phyloP scores from a whole-genome alignment of 139 green algal genomes.

The Dunaliella primolecta region DNA sequence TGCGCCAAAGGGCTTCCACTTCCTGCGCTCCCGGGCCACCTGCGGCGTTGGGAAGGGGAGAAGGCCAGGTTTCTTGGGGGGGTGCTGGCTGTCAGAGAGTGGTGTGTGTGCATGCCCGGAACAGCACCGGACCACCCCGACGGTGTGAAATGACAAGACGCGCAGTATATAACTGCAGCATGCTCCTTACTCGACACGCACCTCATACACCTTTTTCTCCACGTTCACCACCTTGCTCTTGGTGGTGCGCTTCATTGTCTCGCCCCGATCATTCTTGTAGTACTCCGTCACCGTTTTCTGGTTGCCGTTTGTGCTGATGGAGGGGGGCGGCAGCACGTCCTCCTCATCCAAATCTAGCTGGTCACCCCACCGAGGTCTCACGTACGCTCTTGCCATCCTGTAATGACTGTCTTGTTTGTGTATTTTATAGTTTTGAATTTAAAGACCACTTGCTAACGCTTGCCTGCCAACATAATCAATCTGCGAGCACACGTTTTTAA shows the following conservation, averaged over 20 bases:
- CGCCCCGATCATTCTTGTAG: constrained; percentile 86
- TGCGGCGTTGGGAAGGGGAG: no score
- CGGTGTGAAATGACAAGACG: no score
- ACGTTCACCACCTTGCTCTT: constrained; percentile 84
- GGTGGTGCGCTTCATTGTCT: constrained; percentile 88
- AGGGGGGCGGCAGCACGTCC: constrained; percentile 62
- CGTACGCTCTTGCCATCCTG: background rate
- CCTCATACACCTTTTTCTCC: constrained; percentile 91
- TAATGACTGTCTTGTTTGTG: no score
- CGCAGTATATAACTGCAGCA: no score
- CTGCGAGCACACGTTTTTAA: background rate
- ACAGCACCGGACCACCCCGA: no score
- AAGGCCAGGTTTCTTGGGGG: no score
- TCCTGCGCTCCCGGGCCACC: constrained; percentile 61
- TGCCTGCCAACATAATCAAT: no score
- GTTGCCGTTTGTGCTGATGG: constrained; percentile 77
- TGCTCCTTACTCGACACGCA: no score
- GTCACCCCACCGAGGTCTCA: constrained; percentile 75
- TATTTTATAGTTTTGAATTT: background rate
- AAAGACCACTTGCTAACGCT: background rate
- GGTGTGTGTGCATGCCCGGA: no score
- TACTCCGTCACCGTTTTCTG: constrained; percentile 92
- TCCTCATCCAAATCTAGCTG: constrained; percentile 78
- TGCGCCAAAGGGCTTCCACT: constrained; percentile 87
- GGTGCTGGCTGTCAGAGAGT: no score